phyloP scores from a whole-genome alignment of 768 basidiomycete genomes.

The Termitomyces sp. region DNA sequence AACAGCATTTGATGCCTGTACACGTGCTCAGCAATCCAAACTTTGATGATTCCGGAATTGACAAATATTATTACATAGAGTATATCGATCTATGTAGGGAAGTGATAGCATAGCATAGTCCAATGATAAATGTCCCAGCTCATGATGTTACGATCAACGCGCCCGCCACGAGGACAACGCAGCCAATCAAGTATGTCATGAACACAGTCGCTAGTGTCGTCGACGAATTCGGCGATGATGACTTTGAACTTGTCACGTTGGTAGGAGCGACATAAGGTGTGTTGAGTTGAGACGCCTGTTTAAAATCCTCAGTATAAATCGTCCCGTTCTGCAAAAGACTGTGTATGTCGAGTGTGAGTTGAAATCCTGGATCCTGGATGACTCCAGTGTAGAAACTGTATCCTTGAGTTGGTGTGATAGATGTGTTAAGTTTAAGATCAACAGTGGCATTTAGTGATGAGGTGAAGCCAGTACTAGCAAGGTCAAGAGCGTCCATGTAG shows the following conservation, averaged over 20 bases:
- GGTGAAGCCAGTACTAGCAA: conserved; percentile 17
- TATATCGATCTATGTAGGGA: background rate
- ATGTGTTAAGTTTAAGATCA: conserved; percentile 18
- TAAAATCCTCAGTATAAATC: conserved; percentile 24
- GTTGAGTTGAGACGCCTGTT: conserved; percentile 19
- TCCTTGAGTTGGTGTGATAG: conserved; percentile 18
- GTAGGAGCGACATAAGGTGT: conserved; percentile 19
- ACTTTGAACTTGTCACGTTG: conserved; percentile 9
- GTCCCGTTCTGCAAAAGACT: conserved; percentile 18
- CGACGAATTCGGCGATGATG: conserved; percentile 8
- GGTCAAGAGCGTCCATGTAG: conserved; percentile 21
- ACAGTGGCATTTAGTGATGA: conserved; percentile 21
- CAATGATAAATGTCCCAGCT: background rate
- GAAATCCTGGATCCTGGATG: conserved; percentile 21
- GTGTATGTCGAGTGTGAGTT: conserved; percentile 24
- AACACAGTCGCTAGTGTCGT: conserved; percentile 1
- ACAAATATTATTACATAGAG: background rate
- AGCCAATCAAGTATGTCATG: background rate
- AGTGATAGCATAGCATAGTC: background rate
- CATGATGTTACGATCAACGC: background rate
- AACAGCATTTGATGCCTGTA: background rate
- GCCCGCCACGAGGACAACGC: background rate
- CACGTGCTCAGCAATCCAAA: background rate
- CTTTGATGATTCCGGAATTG: background rate
- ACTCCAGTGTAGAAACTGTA: conserved; percentile 24